Conservation (phyloP, 2,329 filamentous ascomycete genomes). For the Scolecobasidium constrictum region DNA sequence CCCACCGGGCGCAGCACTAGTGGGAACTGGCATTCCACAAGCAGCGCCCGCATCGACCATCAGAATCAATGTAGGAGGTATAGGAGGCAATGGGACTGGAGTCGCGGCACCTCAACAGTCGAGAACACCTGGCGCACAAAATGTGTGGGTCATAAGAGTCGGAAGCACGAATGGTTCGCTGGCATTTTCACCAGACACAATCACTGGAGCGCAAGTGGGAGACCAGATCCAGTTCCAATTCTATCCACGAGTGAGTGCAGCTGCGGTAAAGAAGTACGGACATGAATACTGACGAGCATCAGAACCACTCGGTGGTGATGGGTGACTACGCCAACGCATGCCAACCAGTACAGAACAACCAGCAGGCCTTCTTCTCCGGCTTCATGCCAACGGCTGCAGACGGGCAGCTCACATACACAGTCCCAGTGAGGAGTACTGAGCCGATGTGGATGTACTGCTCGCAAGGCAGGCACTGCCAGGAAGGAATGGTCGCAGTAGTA, state of each 20-base stretch:
- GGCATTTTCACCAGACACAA: slow-evolving; percentile 54
- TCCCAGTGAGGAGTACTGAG: slow-evolving; percentile 56
- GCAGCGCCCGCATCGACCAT: too few relatives aligned
- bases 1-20: too few relatives aligned
- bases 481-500: slow-evolving; percentile 65
- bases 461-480: slow-evolving; percentile 62
- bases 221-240: slow-evolving; percentile 45
- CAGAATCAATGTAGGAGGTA: too few relatives aligned
- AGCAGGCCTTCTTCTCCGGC: slow-evolving; percentile 46
- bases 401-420: slow-evolving; percentile 55
- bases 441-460: slow-evolving; percentile 75
- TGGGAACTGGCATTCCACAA: too few relatives aligned
- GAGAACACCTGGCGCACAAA: background rate
- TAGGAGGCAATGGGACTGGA: too few relatives aligned
- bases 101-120: too few relatives aligned
- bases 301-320: slow-evolving; percentile 71
- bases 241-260: slow-evolving; percentile 29
- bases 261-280: background rate
- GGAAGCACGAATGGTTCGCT: slow-evolving; percentile 20
- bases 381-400: slow-evolving; percentile 40
- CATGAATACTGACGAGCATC: background rate
- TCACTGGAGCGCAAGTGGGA: slow-evolving; percentile 49
- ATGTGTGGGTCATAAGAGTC: slow-evolving; percentile 9
- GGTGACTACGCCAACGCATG: slow-evolving; percentile 65
- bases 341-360: slow-evolving; percentile 42